These are phyloP conservation scores for Aspergillus sp. DNA, from an alignment of 2,329 filamentous ascomycete species.

Conservation along the genomic window DNA sequence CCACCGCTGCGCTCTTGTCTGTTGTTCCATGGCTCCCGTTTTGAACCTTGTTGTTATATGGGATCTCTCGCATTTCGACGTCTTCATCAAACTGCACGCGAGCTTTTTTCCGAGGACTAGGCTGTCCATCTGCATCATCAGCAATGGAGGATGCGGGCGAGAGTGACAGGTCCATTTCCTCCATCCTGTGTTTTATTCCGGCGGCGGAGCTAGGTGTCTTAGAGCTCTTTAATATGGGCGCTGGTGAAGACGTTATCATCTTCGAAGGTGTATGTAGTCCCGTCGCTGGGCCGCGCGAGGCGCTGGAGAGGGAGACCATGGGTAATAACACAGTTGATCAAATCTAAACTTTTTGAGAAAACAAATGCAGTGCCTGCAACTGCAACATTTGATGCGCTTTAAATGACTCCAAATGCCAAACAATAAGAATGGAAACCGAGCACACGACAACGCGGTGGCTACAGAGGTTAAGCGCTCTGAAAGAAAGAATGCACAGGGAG, in stretches of 20 bases:
- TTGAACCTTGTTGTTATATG: constrained; percentile 7
- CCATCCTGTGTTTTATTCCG: constrained; percentile 39
- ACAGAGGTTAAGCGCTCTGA: constrained; percentile 14
- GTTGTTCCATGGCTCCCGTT: constrained; percentile 34
- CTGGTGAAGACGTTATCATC: constrained; percentile 35
- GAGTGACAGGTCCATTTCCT: constrained; percentile 35
- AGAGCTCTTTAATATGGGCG: constrained; percentile 39
- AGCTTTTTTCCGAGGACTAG: constrained; percentile 41
- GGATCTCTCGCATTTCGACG: constrained; percentile 30
- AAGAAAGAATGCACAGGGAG: not conserved
- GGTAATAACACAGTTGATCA: constrained; percentile 13
- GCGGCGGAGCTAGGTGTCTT: constrained; percentile 25
- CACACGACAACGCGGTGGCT: constrained; percentile 21
- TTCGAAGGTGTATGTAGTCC: constrained; percentile 27
- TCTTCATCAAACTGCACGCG: constrained; percentile 46
- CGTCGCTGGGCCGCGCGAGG: constrained; percentile 27
- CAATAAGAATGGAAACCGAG: constrained; percentile 7
- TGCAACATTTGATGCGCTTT: constrained; percentile 24
- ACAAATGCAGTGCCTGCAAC: constrained; percentile 8
- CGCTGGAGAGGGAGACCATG: constrained; percentile 37
- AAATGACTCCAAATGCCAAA: not conserved
- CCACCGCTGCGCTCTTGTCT: constrained; percentile 57
- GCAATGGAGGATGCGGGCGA: constrained; percentile 30
- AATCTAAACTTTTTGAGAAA: constrained; percentile 9
- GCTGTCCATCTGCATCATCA: constrained; percentile 28